Base-by-base conservation (phyloP, 202 grass and related monocot species). In the Setaria viridis region DNA sequence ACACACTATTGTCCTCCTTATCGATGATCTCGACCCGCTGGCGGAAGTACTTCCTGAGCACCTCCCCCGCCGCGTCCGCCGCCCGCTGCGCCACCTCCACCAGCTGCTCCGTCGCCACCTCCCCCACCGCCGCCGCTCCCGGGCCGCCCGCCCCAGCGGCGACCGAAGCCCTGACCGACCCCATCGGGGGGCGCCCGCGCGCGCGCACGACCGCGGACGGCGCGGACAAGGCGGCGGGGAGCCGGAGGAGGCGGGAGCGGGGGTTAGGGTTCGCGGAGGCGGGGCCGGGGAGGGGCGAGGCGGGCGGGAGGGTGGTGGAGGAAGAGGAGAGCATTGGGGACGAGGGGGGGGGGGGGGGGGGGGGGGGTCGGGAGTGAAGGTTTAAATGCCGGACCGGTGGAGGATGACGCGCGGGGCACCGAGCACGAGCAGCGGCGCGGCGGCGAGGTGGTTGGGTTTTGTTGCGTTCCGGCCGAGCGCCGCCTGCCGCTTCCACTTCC, bases 11-110 rank as follows among this genome's bases (percentile, higher is more conserved):
- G 67, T 97, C 95, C 58, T 91, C 85, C 78, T 98, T 95, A 71
- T 98, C 93, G 70, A 98, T 89, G 60, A 98, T 92, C 72, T 93
- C 89, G 6, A 95, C 85, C 33, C 78, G 84, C 84, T 89, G 88
- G 70, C 90, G 90, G 47, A 98, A 98, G 33, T 98, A 98, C 81
- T 94, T 98, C 62, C 90, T 72, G 60, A 95, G 85, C 9, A 98
- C 91, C 84, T 91, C 82, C 0, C 95, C 90, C 6, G 90, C 93
- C 0, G 88, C 86, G 12, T 94, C 95, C 13, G 91, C 95, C 63
- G 89, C 86, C 20, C 21, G 77, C 71, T 92, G 83, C 20, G 90
- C 93, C 70, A 91, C 91, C 84, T 89, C 89, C 63, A 95, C 70
- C 50, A 98, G 63, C 80, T 62, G 69, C 58, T 92, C 91, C 74